These are phyloP conservation scores for California macrophylla DNA, from an alignment of 441 rosid genomes.

Conservation along the genomic window DNA sequence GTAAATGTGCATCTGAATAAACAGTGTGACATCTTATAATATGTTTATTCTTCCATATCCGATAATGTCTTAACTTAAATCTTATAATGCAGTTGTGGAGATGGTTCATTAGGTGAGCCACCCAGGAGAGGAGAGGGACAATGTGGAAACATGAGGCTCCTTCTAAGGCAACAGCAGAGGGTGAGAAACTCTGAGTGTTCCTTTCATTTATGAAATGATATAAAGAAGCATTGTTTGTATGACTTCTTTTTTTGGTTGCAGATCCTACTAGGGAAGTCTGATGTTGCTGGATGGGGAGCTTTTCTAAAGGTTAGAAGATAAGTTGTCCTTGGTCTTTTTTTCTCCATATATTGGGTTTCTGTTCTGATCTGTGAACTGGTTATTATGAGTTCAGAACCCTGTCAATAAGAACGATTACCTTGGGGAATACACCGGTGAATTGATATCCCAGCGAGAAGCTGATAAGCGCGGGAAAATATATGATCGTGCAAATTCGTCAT, in stretches of 20 bases:
- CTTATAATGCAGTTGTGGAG: constrained; percentile 55
- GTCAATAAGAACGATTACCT: constrained; percentile 68
- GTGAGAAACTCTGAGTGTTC: constrained; percentile 28
- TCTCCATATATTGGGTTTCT: background rate
- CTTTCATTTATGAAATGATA: constrained; percentile 1
- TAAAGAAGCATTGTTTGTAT: constrained; percentile 5
- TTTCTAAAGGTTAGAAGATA: constrained; percentile 46
- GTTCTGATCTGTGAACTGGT: constrained; percentile 15
- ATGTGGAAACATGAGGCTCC: constrained; percentile 83
- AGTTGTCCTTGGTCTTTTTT: background rate
- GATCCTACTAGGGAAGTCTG: constrained; percentile 70
- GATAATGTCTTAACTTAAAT: background rate
- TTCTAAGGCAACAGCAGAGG: constrained; percentile 64
- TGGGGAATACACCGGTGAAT: constrained; percentile 90
- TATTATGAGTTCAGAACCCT: constrained; percentile 40
- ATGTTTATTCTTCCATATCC: background rate
- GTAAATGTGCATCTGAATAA: background rate
- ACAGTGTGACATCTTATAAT: background rate
- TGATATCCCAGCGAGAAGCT: constrained; percentile 70
- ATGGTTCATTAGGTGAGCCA: constrained; percentile 62
- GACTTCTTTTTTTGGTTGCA: constrained; percentile 23
- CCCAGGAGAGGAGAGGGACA: constrained; percentile 58
- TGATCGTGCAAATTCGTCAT: constrained; percentile 58
- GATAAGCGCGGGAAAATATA: constrained; percentile 73
- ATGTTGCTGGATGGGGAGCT: constrained; percentile 94